A percentile compares a stretch with the other conserved stretches of the same genome.
Conservation (phyloP, 2,329 filamentous ascomycete species). For the Nemania sp. region DNA sequence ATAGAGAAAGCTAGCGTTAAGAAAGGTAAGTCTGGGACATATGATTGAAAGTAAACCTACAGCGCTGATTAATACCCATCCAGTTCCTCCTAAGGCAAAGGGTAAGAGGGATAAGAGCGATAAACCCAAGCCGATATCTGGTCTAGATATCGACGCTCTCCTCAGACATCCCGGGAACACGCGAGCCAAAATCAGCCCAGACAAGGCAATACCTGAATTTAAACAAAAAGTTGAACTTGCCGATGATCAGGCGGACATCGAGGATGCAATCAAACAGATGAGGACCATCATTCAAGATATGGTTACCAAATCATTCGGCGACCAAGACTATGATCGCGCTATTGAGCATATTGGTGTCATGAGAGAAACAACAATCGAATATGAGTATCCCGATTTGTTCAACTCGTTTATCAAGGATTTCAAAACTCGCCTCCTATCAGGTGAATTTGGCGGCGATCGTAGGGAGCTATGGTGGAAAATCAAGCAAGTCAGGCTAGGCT, state of each 20-base stretch:
- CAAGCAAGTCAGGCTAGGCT: conserved; percentile 66
- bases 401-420: conserved; percentile 73
- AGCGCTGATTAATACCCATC: conserved; percentile 31
- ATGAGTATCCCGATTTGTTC: conserved; percentile 76
- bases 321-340: conserved; percentile 72
- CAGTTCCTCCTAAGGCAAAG: conserved; percentile 78
- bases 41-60: conserved; percentile 12
- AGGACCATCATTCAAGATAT: conserved; percentile 68
- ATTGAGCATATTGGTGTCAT: conserved; percentile 77
- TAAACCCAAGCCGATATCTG: conserved; percentile 79
- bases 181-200: conserved; percentile 50
- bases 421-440: conserved; percentile 71
- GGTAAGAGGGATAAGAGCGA: conserved; percentile 67
- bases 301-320: conserved; percentile 73
- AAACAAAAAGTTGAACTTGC: conserved; percentile 72
- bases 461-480: conserved; percentile 82
- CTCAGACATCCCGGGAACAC: conserved; percentile 50
- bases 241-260: conserved; percentile 63
- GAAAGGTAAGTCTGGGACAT: conserved; percentile 62
- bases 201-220: conserved; percentile 89
- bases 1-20: conserved; percentile 77
- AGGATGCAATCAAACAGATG: conserved; percentile 75
- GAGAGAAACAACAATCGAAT: conserved; percentile 72
- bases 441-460: conserved; percentile 74
- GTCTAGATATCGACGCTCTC: conserved; percentile 82